These are phyloP conservation scores for Trypanosoma melophagium DNA, from an alignment of 208 protist species.

Conservation along the genomic window DNA sequence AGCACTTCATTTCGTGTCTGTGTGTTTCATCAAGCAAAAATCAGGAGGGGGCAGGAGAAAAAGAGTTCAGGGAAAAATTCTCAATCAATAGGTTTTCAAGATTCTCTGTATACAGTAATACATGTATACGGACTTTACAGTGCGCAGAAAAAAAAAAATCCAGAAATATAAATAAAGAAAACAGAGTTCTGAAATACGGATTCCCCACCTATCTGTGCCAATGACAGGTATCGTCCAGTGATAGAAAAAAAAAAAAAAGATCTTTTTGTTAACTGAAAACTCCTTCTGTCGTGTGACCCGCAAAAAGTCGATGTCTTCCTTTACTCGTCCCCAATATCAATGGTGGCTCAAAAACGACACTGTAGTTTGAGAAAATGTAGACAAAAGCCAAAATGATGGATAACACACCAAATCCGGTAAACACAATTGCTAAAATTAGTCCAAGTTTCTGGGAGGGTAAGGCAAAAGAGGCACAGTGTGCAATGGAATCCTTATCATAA, in stretches of 20 bases:
- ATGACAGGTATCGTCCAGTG: neutral
- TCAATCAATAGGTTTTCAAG: neutral
- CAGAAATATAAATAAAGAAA: neutral
- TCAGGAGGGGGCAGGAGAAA: neutral
- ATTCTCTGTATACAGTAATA: too few relatives aligned
- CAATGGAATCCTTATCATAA: conserved; percentile 18
- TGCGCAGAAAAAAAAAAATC: neutral
- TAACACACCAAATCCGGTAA: conserved; percentile 14
- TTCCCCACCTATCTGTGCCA: too few relatives aligned
- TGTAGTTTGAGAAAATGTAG: conserved; percentile 7
- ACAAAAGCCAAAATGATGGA: conserved; percentile 3
- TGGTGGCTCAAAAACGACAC: conserved; percentile 17
- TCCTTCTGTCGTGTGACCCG: neutral
- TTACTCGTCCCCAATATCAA: neutral
- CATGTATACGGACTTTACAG: too few relatives aligned
- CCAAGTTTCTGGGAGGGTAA: conserved; percentile 19
- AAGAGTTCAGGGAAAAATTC: neutral
- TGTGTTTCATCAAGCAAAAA: neutral
- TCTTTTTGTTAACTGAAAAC: conserved; percentile 1
- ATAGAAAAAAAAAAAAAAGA: neutral
- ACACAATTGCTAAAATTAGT: conserved; percentile 24
- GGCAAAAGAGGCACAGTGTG: conserved; percentile 7
- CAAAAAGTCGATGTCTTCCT: conserved; percentile 4
- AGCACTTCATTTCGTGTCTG: neutral
- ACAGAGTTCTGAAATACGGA: neutral